A percentile compares a stretch with the other conserved stretches of the same genome.
Conservation (phyloP, 352 stramenopile species). For the Aphanomyces cochlioides region DNA sequence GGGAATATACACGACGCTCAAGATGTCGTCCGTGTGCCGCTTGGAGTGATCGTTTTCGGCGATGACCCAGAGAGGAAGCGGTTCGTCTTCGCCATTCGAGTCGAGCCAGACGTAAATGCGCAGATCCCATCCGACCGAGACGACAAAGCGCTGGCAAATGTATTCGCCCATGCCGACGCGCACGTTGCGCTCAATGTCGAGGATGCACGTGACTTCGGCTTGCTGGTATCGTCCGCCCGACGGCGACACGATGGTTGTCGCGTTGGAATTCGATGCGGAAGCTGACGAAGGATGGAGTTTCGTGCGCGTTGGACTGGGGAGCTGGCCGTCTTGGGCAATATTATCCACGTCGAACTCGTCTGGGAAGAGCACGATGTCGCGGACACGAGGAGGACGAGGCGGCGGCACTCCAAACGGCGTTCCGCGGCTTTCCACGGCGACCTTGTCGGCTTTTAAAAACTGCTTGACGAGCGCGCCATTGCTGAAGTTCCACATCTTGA, state of each 20-base stretch:
- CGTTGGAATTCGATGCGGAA: slow-evolving; percentile 13
- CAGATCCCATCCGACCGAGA: slow-evolving; percentile 78
- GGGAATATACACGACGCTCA: slow-evolving; percentile 68
- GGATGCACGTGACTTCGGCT: slow-evolving; percentile 78
- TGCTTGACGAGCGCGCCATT: slow-evolving; percentile 84
- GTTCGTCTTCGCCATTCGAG: slow-evolving; percentile 74
- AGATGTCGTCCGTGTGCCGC: slow-evolving; percentile 63
- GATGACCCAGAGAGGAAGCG: slow-evolving; percentile 53
- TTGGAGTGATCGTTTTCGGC: slow-evolving; percentile 36
- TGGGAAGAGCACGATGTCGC: slow-evolving; percentile 18
- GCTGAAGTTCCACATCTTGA: slow-evolving; percentile 90
- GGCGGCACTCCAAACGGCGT: slow-evolving; percentile 10
- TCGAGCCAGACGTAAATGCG: slow-evolving; percentile 81
- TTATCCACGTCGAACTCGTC: slow-evolving; percentile 19
- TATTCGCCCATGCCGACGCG: slow-evolving; percentile 78
- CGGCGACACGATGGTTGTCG: slow-evolving; percentile 28
- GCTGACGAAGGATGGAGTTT: slow-evolving; percentile 4
- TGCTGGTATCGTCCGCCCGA: slow-evolving; percentile 47
- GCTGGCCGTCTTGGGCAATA: background rate
- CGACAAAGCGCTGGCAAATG: slow-evolving; percentile 76
- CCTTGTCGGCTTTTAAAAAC: slow-evolving; percentile 62
- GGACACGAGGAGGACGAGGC: slow-evolving; percentile 13
- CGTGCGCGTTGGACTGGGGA: slow-evolving; percentile 15
- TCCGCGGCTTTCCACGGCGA: slow-evolving; percentile 13
- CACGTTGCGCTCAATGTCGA: slow-evolving; percentile 77